Evolutionary conservation across 2,329 filamentous ascomycete genomes (phyloP).

Genomic region (Aspergillus sp.): DNA sequence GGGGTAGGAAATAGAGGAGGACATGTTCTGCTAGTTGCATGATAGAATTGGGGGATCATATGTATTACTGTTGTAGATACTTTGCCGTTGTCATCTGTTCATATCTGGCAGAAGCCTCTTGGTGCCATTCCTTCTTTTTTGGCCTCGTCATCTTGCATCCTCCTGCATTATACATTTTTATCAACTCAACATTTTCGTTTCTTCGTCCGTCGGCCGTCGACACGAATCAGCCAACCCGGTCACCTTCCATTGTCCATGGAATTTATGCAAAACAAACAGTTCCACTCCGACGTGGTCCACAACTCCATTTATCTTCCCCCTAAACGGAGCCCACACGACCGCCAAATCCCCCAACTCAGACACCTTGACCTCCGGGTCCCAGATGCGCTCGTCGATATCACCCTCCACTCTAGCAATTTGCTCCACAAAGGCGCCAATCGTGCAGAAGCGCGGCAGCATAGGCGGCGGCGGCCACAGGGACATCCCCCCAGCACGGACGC

Average conservation of each 20-base stretch:
- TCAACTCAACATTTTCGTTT: constrained; percentile 17
- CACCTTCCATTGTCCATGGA: constrained; percentile 33
- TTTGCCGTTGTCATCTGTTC: constrained; percentile 6
- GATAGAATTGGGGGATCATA: constrained; percentile 5
- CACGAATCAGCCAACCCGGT: constrained; percentile 36
- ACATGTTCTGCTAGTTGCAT: constrained; percentile 8
- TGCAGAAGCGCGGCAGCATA: constrained; percentile 31
- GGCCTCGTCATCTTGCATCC: not conserved
- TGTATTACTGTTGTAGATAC: constrained; percentile 12
- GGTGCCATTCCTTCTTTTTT: not conserved
- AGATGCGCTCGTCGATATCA: constrained; percentile 34
- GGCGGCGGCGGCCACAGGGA: constrained; percentile 30
- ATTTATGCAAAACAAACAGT: constrained; percentile 32
- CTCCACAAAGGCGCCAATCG: constrained; percentile 34
- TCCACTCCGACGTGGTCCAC: constrained; percentile 37
- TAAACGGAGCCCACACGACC: constrained; percentile 34
- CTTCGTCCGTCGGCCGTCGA: constrained; percentile 28
- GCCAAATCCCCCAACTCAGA: constrained; percentile 28
- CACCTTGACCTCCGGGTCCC: constrained; percentile 33
- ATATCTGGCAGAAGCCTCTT: not conserved
- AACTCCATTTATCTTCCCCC: constrained; percentile 32
- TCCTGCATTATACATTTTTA: not conserved
- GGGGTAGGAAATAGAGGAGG: constrained; percentile 32
- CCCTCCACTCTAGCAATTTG: constrained; percentile 26
- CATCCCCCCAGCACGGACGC: constrained; percentile 33